phyloP scores from a whole-genome alignment of 352 stramenopile genomes.

The Globisporangium emineosum region DNA sequence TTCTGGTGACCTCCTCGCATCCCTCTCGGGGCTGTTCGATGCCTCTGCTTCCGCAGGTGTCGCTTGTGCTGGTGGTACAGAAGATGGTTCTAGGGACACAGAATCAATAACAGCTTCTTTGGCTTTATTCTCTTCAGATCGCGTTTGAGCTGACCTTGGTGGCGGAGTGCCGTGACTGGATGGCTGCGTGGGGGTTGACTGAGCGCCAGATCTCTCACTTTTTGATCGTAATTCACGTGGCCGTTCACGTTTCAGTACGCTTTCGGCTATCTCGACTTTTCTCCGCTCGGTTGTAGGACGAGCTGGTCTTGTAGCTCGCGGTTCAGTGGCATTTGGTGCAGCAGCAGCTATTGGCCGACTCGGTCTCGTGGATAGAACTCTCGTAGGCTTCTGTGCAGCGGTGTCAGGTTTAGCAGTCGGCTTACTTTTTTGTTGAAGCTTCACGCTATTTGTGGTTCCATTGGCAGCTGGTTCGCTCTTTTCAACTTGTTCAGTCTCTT shows the following conservation, averaged over 20 bases:
- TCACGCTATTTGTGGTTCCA: not conserved
- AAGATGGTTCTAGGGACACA: not conserved
- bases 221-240: slow-evolving; percentile 15
- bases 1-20: slow-evolving; percentile 8
- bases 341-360: slow-evolving; percentile 3
- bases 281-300: not conserved
- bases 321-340: not conserved
- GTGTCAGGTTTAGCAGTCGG: not conserved
- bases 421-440: not conserved
- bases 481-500: not conserved
- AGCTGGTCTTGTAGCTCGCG: not conserved
- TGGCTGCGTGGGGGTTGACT: not conserved
- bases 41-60: not conserved
- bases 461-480: not conserved
- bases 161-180: not conserved
- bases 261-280: not conserved
- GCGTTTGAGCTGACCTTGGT: not conserved
- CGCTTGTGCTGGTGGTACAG: not conserved
- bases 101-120: not conserved
- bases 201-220: not conserved
- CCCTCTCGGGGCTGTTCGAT: not conserved
- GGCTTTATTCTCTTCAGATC: not conserved
- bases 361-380: not conserved
- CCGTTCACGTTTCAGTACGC: slow-evolving; percentile 7
- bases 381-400: not conserved